phyloP scores from a whole-genome alignment of 257 asterid genomes.

The Lycium ferocissimum region DNA sequence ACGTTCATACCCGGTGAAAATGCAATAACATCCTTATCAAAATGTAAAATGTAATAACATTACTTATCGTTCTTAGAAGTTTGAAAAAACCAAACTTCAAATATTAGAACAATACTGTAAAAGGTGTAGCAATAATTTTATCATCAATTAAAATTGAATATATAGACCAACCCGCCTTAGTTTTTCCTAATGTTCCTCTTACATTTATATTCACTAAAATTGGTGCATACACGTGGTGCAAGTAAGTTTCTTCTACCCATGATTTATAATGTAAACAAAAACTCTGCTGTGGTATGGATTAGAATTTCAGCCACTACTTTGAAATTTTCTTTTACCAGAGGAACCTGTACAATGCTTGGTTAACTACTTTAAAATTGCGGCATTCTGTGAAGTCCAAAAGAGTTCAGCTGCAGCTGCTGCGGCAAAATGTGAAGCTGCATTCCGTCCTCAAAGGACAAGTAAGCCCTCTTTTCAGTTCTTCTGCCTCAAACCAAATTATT shows the following conservation, averaged over 20 bases:
- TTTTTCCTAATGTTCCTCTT: slow-evolving; percentile 10
- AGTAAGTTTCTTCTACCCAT: slow-evolving; percentile 9
- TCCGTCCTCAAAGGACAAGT: slow-evolving; percentile 70
- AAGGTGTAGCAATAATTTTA: slow-evolving; percentile 1
- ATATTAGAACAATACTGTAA: background rate
- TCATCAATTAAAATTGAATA: background rate
- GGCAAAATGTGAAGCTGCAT: slow-evolving; percentile 66
- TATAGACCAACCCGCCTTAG: background rate
- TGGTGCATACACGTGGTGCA: background rate
- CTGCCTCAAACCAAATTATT: slow-evolving; percentile 10
- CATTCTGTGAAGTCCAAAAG: slow-evolving; percentile 65
- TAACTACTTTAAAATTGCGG: slow-evolving; percentile 65
- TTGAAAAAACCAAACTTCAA: background rate
- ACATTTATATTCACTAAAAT: background rate
- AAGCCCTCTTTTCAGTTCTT: slow-evolving; percentile 39
- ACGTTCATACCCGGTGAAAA: background rate
- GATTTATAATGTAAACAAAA: background rate
- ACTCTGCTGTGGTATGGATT: background rate
- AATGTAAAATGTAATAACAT: background rate
- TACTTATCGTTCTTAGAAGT: background rate
- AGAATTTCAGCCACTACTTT: background rate
- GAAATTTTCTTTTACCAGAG: slow-evolving; percentile 53
- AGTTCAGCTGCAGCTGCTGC: slow-evolving; percentile 60
- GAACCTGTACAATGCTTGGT: slow-evolving; percentile 76
- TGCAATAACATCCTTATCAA: background rate